These are phyloP conservation scores for Fusarium sp. DNA, from an alignment of 2,329 filamentous ascomycete species.

Conservation along the genomic window DNA sequence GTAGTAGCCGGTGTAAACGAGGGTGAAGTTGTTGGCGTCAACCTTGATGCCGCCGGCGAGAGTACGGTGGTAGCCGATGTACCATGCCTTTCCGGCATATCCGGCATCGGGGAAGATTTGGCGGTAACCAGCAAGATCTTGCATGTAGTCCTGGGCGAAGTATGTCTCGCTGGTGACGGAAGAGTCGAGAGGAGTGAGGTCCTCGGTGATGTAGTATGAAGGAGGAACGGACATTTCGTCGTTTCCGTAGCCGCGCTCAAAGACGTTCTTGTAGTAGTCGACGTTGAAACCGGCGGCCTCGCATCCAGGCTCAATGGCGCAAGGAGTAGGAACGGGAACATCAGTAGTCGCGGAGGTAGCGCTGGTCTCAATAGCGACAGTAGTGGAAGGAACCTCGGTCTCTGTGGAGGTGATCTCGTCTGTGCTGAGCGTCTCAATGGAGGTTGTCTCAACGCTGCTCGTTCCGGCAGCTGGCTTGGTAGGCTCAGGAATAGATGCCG, in stretches of 20 bases:
- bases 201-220: constrained; percentile 42
- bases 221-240: constrained; percentile 30
- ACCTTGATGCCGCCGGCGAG: constrained; percentile 31
- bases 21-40: constrained; percentile 44
- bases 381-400: background rate
- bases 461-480: background rate
- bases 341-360: background rate
- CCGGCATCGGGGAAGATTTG: background rate
- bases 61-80: background rate
- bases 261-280: constrained; percentile 40
- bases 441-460: background rate
- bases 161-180: constrained; percentile 2
- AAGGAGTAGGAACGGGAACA: background rate
- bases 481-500: background rate
- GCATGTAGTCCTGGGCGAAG: background rate
- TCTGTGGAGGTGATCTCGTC: background rate
- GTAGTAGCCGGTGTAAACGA: constrained; percentile 41
- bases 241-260: constrained; percentile 37
- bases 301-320: constrained; percentile 2
- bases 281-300: constrained; percentile 26
- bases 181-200: constrained; percentile 10
- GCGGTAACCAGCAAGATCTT: background rate
- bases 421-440: background rate
- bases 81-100: background rate
- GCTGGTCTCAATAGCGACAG: background rate